Evolutionary conservation across 371 early-diverging fungal species (phyloP).

Genomic region (Rhizopus arrhizus): DNA sequence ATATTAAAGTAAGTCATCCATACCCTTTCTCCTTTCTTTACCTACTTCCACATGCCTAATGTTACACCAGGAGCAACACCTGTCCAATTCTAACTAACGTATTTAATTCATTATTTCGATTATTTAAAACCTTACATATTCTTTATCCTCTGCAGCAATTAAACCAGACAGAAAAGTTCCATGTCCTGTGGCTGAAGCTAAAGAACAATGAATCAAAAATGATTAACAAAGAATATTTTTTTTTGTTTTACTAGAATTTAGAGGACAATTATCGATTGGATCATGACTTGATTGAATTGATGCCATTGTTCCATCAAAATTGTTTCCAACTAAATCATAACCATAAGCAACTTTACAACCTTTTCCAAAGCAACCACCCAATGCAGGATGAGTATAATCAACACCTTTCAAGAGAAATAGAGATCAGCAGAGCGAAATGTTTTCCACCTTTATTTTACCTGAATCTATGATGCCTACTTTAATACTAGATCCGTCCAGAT

Average conservation of each 20-base stretch:
- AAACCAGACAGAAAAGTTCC: constrained; percentile 59
- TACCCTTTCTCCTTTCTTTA: not conserved
- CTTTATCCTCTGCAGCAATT: constrained; percentile 57
- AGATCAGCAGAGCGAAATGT: not conserved
- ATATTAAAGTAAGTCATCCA: not conserved
- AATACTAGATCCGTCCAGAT: constrained; percentile 32
- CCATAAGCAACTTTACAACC: constrained; percentile 66
- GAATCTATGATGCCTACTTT: constrained; percentile 49
- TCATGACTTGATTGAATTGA: constrained; percentile 29
- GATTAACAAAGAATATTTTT: not conserved
- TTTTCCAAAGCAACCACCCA: constrained; percentile 70
- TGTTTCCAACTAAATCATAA: constrained; percentile 65
- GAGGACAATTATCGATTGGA: constrained; percentile 41
- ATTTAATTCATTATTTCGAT: too few relatives aligned
- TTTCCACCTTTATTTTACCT: constrained; percentile 16
- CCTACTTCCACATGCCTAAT: constrained; percentile 47
- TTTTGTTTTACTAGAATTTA: constrained; percentile 26
- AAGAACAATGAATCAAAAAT: not conserved
- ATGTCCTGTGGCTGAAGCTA: constrained; percentile 40
- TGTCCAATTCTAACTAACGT: constrained; percentile 32
- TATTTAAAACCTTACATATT: constrained; percentile 22
- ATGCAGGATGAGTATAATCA: constrained; percentile 72
- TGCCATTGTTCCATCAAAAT: constrained; percentile 30
- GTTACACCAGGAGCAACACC: constrained; percentile 67
- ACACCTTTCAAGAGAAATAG: constrained; percentile 31